Percentiles rank a stretch among this genome's conserved stretches.
phyloP scores from a whole-genome alignment of 331 rosid species.

The Dryas integrifolia region DNA sequence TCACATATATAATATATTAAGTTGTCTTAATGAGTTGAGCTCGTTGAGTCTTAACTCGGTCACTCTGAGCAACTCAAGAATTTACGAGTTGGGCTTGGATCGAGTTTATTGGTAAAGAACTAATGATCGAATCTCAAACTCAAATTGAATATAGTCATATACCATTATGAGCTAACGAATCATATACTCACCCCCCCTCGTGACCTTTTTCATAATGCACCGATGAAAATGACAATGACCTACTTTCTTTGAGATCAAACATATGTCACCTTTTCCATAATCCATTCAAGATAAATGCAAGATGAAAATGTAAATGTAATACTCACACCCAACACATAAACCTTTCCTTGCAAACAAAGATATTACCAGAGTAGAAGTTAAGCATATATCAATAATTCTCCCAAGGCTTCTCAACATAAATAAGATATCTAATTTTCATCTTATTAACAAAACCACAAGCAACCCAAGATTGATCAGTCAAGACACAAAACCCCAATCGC shows the following conservation, averaged over 20 bases:
- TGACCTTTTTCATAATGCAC: constrained; percentile 1
- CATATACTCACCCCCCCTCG: background rate
- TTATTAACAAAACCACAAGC: constrained; percentile 14
- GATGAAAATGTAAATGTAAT: background rate
- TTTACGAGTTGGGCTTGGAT: too few species aligned
- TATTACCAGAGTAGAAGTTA: background rate
- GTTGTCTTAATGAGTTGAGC: too few species aligned
- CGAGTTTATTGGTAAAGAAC: too few species aligned
- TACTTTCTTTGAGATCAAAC: background rate
- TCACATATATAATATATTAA: too few species aligned
- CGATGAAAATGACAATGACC: background rate
- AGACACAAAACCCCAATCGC: background rate
- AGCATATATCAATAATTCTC: too few species aligned
- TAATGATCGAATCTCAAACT: too few species aligned
- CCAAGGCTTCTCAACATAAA: background rate
- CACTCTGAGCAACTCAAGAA: too few species aligned
- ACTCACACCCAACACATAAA: background rate
- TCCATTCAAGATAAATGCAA: background rate
- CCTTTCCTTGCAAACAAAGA: constrained; percentile 11
- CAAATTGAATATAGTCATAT: too few species aligned
- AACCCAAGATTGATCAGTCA: constrained; percentile 17
- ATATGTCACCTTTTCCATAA: background rate
- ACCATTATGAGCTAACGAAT: background rate
- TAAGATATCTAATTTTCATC: background rate
- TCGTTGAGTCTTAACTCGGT: too few species aligned